Conservation (phyloP, 2,329 filamentous ascomycete species). For the Trichothecium sympodiale region DNA sequence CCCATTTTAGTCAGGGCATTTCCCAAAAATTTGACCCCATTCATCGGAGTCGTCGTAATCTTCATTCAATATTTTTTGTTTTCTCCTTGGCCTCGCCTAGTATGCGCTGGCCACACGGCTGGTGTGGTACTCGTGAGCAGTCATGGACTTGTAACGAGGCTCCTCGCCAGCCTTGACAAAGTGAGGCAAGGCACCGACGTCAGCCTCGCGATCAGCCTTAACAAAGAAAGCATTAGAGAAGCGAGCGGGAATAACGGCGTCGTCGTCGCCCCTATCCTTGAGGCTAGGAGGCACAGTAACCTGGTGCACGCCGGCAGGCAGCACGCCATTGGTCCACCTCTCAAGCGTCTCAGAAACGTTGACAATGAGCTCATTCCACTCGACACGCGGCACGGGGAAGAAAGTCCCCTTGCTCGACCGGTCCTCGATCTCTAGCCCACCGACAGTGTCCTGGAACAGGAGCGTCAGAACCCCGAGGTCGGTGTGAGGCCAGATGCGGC, state of each 20-base stretch:
- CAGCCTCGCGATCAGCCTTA: slow-evolving; percentile 16
- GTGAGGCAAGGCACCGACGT: neutral
- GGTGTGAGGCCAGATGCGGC: slow-evolving; percentile 19
- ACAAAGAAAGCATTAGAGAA: slow-evolving; percentile 14
- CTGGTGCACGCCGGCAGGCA: slow-evolving; percentile 20
- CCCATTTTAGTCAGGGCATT: too few species aligned
- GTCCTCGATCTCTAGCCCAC: slow-evolving; percentile 18
- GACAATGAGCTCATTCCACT: slow-evolving; percentile 20
- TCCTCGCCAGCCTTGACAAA: neutral
- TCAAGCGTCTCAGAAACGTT: slow-evolving; percentile 28
- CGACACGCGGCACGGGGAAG: slow-evolving; percentile 12
- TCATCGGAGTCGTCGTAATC: too few species aligned
- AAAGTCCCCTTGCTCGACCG: slow-evolving; percentile 13
- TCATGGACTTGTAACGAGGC: neutral
- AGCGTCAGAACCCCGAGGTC: slow-evolving; percentile 22
- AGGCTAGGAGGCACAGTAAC: slow-evolving; percentile 15
- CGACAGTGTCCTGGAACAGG: slow-evolving; percentile 11
- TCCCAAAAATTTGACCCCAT: too few species aligned
- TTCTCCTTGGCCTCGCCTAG: too few species aligned
- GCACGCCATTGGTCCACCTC: slow-evolving; percentile 22
- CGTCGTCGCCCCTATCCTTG: slow-evolving; percentile 10
- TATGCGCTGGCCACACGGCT: neutral
- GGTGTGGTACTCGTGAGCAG: neutral
- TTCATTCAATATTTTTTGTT: too few species aligned
- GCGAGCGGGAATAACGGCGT: slow-evolving; percentile 11